Base-by-base conservation (phyloP, 1,284 basidiomycete species). In the Lentinula novae-zelandiae region DNA sequence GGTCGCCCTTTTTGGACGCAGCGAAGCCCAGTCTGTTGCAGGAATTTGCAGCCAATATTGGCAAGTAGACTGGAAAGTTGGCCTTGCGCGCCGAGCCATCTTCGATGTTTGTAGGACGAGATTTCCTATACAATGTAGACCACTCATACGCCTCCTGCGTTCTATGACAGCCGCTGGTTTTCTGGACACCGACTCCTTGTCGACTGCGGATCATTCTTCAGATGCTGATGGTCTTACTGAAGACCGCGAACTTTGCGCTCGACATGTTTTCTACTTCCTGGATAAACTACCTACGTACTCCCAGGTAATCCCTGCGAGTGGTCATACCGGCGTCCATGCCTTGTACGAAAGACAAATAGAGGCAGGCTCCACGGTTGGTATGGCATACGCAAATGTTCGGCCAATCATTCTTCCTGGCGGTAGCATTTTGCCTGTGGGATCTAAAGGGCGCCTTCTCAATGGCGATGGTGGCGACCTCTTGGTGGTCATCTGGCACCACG, bases 1-100 rank as follows among this genome's bases (percentile, higher is more conserved):
- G 90, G 82, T 89, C 54, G 82, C 87, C 0, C 78, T 95, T 4
- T 95, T 93, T 65, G 89, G 90, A 13, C 82, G 90, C 48, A 90
- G 89, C 63, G 89, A 93, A 66, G 81, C 81, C 55, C 76, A 78
- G 31, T 83, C 87, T 7, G 80, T 92, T n/a, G 77, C 80, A 22
- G 82, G 82, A 5, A 86, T 94, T 63, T 92, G 90, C 67, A 78
- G 81, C 33, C 91, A 95, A 69, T 93, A 85, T 70, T 93, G 92
- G 91, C 80, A 83, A 58, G 76, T 76, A 2, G 90, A 93, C 67
- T 88, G 84, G 81, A 75, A 80, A 31, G 74, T 80, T 60, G 84
- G 83, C 40, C 76, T 79, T 9, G 75, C 85, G 27, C 86, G 90
- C 40, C 81, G 88, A 34, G 90, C 89, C 39, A 83, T 94, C 51